These are phyloP conservation scores for Globisporangium recalcitrans DNA, from an alignment of 352 stramenopile species.

Conservation along the genomic window DNA sequence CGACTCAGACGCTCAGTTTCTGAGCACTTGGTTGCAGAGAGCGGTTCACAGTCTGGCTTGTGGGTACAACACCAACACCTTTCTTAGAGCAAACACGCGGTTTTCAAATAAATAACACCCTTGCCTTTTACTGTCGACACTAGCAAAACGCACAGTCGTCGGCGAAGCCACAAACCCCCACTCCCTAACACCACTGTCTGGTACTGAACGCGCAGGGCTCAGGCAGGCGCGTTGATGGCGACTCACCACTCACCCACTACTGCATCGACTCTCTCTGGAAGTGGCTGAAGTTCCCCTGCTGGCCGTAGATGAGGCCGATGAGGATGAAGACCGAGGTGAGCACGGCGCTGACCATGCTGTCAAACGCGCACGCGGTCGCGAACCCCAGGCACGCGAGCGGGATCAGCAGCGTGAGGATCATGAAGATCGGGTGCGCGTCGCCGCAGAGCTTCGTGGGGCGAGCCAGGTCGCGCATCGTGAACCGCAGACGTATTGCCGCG, in stretches of 20 bases:
- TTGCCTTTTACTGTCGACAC: too few species aligned
- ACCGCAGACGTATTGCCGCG: conserved; percentile 34
- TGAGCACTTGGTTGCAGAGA: too few species aligned
- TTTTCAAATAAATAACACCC: too few species aligned
- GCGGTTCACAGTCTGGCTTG: too few species aligned
- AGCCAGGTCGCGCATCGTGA: conserved; percentile 27
- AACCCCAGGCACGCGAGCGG: conserved; percentile 31
- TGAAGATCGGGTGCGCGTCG: conserved; percentile 23
- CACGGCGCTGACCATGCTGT: conserved; percentile 31
- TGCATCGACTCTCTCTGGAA: conserved; percentile 21
- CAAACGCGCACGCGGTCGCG: conserved; percentile 37
- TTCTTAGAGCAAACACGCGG: too few species aligned
- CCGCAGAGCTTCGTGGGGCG: conserved; percentile 45
- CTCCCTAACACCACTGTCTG: too few species aligned
- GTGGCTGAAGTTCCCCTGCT: conserved; percentile 38
- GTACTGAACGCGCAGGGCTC: too few species aligned
- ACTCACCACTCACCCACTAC: neutral
- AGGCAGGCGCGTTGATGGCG: too few species aligned
- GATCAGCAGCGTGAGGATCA: conserved; percentile 28
- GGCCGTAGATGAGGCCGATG: conserved; percentile 44
- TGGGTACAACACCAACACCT: too few species aligned
- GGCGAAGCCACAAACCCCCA: too few species aligned
- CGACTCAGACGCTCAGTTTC: neutral
- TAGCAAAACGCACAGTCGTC: too few species aligned
- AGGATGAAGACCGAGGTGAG: conserved; percentile 44